A percentile compares a stretch with the other conserved stretches of the same genome.
These are phyloP conservation scores for Aspergillus panamensis DNA, from an alignment of 495 filamentous ascomycete species.

Conservation along the genomic window DNA sequence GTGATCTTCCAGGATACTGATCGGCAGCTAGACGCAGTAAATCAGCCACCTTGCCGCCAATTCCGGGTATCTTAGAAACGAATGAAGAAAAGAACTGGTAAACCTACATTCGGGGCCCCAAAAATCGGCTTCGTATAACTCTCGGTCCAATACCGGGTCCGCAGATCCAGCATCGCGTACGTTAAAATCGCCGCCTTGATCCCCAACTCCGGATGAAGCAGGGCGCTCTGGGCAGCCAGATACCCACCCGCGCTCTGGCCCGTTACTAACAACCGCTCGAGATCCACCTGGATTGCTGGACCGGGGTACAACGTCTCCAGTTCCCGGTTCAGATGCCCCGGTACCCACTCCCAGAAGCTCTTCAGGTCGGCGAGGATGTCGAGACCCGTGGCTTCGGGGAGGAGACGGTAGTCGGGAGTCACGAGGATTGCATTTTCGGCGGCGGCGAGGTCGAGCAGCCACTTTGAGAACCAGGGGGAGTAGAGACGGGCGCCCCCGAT, in stretches of 20 bases:
- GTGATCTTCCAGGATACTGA: constrained; percentile 17
- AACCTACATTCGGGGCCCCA: constrained; percentile 8
- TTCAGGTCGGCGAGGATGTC: constrained; percentile 41
- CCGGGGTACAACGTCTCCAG: neutral
- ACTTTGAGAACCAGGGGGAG: constrained; percentile 20
- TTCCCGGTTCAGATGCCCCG: constrained; percentile 4
- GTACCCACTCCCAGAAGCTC: constrained; percentile 47
- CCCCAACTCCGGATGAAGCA: constrained; percentile 13
- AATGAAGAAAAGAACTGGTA: neutral
- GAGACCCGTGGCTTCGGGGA: constrained; percentile 42
- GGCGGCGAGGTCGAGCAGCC: constrained; percentile 21
- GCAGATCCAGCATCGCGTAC: constrained; percentile 23
- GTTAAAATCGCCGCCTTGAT: constrained; percentile 12
- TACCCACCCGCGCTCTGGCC: constrained; percentile 14
- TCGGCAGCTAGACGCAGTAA: constrained; percentile 5
- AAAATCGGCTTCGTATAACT: constrained; percentile 18
- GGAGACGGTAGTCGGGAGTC: constrained; percentile 42
- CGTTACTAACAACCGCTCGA: neutral
- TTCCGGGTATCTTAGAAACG: neutral
- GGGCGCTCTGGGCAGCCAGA: constrained; percentile 16
- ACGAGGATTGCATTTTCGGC: constrained; percentile 31
- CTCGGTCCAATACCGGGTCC: constrained; percentile 16
- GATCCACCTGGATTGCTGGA: neutral
- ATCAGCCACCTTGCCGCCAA: neutral
- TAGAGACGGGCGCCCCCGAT: constrained; percentile 16